Evolutionary conservation across 2,329 filamentous ascomycete species (phyloP).

Genomic region (Microsporum ferrugineum): DNA sequence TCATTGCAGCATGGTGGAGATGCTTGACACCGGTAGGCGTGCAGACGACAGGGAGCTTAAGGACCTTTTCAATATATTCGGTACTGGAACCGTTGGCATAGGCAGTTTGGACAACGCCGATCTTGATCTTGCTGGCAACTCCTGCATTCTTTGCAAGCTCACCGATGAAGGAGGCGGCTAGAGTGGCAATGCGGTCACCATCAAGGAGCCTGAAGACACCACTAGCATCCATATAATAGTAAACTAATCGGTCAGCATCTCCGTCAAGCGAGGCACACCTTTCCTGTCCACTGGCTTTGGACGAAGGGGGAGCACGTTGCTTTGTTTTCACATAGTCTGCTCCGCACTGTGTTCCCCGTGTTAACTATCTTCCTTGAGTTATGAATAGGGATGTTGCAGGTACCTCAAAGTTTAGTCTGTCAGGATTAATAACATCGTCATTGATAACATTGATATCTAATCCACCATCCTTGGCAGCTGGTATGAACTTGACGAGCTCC

Average conservation of each 20-base stretch:
- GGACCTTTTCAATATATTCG: constrained; percentile 75
- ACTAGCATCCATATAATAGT: constrained; percentile 79
- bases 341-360: constrained; percentile 52
- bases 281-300: constrained; percentile 62
- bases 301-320: constrained; percentile 75
- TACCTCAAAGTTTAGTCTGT: constrained; percentile 79
- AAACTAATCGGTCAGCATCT: constrained; percentile 89
- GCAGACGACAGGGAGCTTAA: constrained; percentile 81
- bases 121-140: constrained; percentile 67
- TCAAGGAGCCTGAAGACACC: constrained; percentile 85
- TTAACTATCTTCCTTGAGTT: constrained; percentile 14
- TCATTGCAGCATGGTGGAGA: constrained; percentile 88
- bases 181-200: constrained; percentile 89
- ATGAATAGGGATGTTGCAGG: constrained; percentile 9
- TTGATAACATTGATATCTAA: constrained; percentile 81
- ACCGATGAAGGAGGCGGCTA: constrained; percentile 85
- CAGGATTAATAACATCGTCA: constrained; percentile 81
- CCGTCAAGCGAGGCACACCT: constrained; percentile 88
- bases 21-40: constrained; percentile 96
- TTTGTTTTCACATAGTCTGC: constrained; percentile 97
- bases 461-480: constrained; percentile 52
- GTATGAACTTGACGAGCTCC: constrained; percentile 75
- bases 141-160: constrained; percentile 74
- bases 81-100: constrained; percentile 96
- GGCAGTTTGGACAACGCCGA: constrained; percentile 92